These are phyloP conservation scores for Rhododendron mucronatum DNA, from an alignment of 148 eudicot genomes.

Conservation along the genomic window DNA sequence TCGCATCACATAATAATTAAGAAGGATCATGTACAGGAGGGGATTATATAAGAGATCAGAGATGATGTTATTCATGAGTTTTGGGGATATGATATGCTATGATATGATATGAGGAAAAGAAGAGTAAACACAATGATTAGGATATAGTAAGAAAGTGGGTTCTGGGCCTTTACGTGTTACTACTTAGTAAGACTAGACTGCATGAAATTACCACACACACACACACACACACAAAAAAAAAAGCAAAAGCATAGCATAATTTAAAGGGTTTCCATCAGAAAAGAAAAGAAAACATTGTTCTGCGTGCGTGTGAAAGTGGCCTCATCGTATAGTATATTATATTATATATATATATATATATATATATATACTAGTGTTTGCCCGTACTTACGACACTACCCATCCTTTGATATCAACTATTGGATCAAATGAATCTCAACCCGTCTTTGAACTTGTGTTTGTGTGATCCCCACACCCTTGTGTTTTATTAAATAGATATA, in stretches of 20 bases:
- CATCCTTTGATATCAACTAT: too few species aligned
- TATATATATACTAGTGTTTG: too few species aligned
- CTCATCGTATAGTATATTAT: too few species aligned
- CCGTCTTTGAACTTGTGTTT: too few species aligned
- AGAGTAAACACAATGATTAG: constrained; percentile 16
- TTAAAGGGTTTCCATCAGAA: neutral
- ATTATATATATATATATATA: too few species aligned
- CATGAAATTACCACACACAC: neutral
- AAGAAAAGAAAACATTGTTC: neutral
- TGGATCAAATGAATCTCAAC: too few species aligned
- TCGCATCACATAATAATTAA: neutral
- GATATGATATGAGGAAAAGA: neutral
- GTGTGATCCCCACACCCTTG: too few species aligned
- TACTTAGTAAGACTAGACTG: neutral
- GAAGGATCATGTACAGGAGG: too few species aligned
- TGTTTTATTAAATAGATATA: too few species aligned
- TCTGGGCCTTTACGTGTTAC: constrained; percentile 1
- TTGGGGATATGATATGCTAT: neutral
- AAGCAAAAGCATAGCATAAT: neutral
- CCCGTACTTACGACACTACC: too few species aligned
- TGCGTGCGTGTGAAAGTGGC: constrained; percentile 2
- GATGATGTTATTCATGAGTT: too few species aligned
- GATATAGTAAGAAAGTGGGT: neutral
- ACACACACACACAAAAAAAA: neutral
- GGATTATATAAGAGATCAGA: too few species aligned